Evolutionary conservation across 306 rosid species (phyloP), one percentile per base, ranked within the genome.

Genomic region (Ziziphus jujuba): DNA sequence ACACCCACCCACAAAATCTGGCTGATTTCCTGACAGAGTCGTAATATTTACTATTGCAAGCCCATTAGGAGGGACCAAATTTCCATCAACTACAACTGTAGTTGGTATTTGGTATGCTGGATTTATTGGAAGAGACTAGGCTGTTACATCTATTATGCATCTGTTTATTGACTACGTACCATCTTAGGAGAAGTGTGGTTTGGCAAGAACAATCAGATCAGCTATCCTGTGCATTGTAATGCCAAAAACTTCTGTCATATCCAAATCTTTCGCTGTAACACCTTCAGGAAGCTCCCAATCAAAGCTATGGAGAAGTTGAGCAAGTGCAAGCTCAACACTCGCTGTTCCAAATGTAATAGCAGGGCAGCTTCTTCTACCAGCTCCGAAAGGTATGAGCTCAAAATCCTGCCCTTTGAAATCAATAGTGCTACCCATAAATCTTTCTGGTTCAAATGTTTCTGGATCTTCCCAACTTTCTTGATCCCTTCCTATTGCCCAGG

Each of bases 281-380:
- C 87, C 89, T 51, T 62, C 79, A 34, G 89, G 95, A 73, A 87
- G 83, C 80, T 81, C 84, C 95, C 90, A 90, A 60, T 87, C 82
- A 14, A 90, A 84, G 67, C 83, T 73, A 11, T 85, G 78, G 35
- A 90, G 82, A 24, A 90, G 81, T 59, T 85, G 95, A 69, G 95
- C 90, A 2, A 90, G 69, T 67, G 86, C 87, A 71, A 85, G 88
- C 81, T 85, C 89, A 61, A 78, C 24, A 36, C 59, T 72, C 33
- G 82, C 88, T 57, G 48, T 56, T 14, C 63, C 77, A 15, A 90
- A 81, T 35, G 79, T 72, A 33, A 85, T 64, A 10, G 59, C 85
- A 0, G 88, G 95, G 75, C 95, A 87, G n/a, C 76, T 73, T 76
- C 96, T 81, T 85, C 91, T 79, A 13, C 96, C 95, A 23, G 85